These are phyloP conservation scores for Botrytis aclada DNA, from an alignment of 2,329 filamentous ascomycete species.

Conservation along the genomic window DNA sequence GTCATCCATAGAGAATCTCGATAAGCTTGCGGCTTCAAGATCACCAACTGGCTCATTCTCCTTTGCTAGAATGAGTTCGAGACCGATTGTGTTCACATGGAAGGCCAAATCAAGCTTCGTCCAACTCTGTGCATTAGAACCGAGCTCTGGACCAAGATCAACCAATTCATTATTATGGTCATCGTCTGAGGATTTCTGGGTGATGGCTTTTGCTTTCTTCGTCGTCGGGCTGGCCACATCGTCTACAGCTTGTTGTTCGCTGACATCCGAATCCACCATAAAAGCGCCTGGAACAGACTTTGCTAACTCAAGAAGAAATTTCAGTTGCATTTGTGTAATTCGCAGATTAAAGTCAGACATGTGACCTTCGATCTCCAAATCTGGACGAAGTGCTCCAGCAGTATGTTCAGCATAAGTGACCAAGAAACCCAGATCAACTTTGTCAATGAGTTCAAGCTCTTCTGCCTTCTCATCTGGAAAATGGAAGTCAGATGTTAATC, in stretches of 20 bases:
- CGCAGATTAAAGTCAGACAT: conserved; percentile 93
- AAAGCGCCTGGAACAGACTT: conserved; percentile 87
- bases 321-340: conserved; percentile 86
- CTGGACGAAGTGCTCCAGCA: conserved; percentile 72
- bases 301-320: conserved; percentile 83
- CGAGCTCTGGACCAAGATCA: conserved; percentile 67
- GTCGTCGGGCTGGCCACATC: conserved; percentile 59
- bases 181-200: conserved; percentile 19
- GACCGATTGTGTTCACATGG: conserved; percentile 78
- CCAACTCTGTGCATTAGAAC: conserved; percentile 69
- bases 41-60: conserved; percentile 76
- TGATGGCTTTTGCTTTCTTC: conserved; percentile 30
- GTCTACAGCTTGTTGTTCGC: conserved; percentile 69
- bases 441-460: conserved; percentile 93
- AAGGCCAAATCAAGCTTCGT: conserved; percentile 92
- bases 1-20: conserved; percentile 90
- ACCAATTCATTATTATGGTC: conserved; percentile 45
- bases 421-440: conserved; percentile 90
- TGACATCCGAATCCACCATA: conserved; percentile 66
- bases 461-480: conserved; percentile 71
- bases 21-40: conserved; percentile 75
- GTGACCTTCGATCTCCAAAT: conserved; percentile 84
- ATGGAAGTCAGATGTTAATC: conserved; percentile 84
- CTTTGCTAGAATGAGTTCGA: conserved; percentile 79
- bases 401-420: conserved; percentile 90